Evolutionary conservation across 768 basidiomycete genomes (phyloP).

Genomic region (Pleurotus sapidus): DNA sequence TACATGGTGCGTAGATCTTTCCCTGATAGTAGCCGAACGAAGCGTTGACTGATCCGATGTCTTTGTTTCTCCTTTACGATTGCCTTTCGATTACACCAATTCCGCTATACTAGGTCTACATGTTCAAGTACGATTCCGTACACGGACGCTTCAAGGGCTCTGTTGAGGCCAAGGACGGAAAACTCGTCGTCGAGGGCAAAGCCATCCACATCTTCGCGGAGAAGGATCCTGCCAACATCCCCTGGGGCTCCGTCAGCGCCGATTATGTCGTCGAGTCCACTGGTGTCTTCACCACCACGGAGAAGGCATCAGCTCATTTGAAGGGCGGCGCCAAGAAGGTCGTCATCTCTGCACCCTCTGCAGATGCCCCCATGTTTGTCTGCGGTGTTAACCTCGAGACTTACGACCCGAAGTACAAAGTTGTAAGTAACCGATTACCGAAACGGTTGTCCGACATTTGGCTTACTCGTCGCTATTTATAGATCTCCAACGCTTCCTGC

Average conservation of each 20-base stretch:
- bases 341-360: slow-evolving; percentile 98
- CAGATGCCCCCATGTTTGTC: slow-evolving; percentile 94
- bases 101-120: slow-evolving; percentile 67
- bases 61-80: not conserved
- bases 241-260: slow-evolving; percentile 79
- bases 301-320: slow-evolving; percentile 92
- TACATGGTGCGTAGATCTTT: slow-evolving; percentile 75
- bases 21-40: not conserved
- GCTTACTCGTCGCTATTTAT: slow-evolving; percentile 7
- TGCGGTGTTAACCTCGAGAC: slow-evolving; percentile 92
- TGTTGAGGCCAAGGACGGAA: slow-evolving; percentile 80
- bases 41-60: not conserved
- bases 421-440: slow-evolving; percentile 49
- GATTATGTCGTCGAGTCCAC: slow-evolving; percentile 97
- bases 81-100: not conserved
- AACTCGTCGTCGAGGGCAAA: slow-evolving; percentile 84
- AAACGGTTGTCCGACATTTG: too few species aligned
- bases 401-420: slow-evolving; percentile 86
- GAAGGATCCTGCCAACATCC: slow-evolving; percentile 83
- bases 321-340: slow-evolving; percentile 99
- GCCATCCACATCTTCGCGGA: slow-evolving; percentile 77
- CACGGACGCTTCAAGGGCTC: slow-evolving; percentile 91
- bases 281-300: slow-evolving; percentile 96
- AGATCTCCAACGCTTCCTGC: slow-evolving; percentile 99
- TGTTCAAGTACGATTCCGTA: slow-evolving; percentile 97